phyloP scores from a whole-genome alignment of 2,329 filamentous ascomycete species.

The Cadophora gregata region DNA sequence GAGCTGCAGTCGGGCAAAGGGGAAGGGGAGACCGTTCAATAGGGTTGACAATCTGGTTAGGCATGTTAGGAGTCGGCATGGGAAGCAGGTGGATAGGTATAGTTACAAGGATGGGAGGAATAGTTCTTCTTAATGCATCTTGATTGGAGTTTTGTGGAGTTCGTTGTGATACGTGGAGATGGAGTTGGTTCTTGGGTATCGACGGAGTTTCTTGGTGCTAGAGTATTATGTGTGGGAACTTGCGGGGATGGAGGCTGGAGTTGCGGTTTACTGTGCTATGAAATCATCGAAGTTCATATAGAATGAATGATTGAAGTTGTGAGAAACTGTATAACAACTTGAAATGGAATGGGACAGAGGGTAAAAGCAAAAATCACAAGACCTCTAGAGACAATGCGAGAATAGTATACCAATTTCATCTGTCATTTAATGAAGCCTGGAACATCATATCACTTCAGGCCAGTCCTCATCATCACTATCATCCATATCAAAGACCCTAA shows the following conservation, averaged over 20 bases:
- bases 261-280: not conserved
- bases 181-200: not conserved
- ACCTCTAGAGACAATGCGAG: not conserved
- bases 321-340: not conserved
- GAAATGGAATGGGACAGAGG: not conserved
- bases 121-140: not conserved
- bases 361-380: not conserved
- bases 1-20: slow-evolving; percentile 9
- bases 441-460: not conserved
- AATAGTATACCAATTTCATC: not conserved
- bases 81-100: slow-evolving; percentile 4
- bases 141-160: not conserved
- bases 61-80: slow-evolving; percentile 19
- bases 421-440: too few species aligned
- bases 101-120: not conserved
- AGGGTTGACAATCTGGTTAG: slow-evolving; percentile 14
- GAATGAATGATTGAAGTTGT: not conserved
- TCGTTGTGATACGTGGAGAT: not conserved
- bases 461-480: not conserved
- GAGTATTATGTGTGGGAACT: not conserved
- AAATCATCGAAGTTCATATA: not conserved
- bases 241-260: not conserved
- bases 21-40: slow-evolving; percentile 15
- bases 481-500: not conserved
- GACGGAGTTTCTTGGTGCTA: not conserved